phyloP scores from a whole-genome alignment of 2,329 filamentous ascomycete genomes.

The Chrysoporthe puriensis region DNA sequence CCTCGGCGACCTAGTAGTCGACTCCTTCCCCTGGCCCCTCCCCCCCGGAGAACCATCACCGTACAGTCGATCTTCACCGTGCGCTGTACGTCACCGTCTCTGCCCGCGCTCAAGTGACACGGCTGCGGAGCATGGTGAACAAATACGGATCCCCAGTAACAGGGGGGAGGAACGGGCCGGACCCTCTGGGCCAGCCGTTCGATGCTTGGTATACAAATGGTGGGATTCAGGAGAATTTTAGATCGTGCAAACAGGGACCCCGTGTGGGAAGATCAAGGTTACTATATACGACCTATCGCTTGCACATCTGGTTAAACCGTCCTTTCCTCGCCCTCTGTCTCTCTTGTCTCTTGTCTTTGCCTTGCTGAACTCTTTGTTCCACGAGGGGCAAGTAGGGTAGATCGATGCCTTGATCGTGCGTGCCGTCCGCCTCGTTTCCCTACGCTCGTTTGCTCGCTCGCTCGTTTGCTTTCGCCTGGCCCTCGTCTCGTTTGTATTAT shows the following conservation, averaged over 20 bases:
- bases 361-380: constrained; percentile 2
- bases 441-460: constrained; percentile 18
- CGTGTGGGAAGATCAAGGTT: constrained; percentile 5
- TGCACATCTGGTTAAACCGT: constrained; percentile 1
- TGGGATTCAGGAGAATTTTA: constrained; percentile 15
- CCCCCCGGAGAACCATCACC: not conserved
- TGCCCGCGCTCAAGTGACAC: constrained; percentile 23
- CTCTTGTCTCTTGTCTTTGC: constrained; percentile 12
- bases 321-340: constrained; percentile 4
- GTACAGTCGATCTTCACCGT: constrained; percentile 10
- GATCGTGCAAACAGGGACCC: not conserved
- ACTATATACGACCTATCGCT: constrained; percentile 21
- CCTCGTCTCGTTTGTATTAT: not conserved
- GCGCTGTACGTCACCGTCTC: not conserved
- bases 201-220: constrained; percentile 21
- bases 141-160: constrained; percentile 13
- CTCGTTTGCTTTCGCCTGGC: constrained; percentile 3
- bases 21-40: not conserved
- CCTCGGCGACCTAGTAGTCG: not conserved
- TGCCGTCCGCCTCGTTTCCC: constrained; percentile 1
- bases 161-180: constrained; percentile 6
- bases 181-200: not conserved
- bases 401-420: constrained; percentile 8
- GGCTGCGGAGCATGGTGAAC: constrained; percentile 20
- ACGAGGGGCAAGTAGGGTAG: not conserved